A percentile compares a stretch with the other conserved stretches of the same genome.
Evolutionary conservation across 2,329 filamentous ascomycete genomes (phyloP).

Genomic region (Dactylonectria estremocensis): DNA sequence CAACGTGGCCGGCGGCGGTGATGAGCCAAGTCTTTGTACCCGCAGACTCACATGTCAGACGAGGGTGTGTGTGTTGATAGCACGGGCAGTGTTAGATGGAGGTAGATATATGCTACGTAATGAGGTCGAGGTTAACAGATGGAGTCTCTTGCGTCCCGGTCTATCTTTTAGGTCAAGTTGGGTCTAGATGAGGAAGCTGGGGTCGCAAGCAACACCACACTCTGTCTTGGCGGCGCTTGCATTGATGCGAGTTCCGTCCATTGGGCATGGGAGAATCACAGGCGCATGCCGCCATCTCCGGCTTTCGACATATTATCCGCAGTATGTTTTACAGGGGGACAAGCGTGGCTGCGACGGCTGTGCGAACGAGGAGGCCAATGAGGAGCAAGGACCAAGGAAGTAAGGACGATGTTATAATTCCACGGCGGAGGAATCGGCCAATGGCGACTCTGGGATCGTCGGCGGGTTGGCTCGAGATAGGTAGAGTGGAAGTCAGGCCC

Average conservation of each 20-base stretch:
- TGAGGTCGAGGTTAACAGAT: background rate
- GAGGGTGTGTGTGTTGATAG: background rate
- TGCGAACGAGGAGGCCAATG: conserved; percentile 12
- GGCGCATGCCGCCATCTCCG: conserved; percentile 1
- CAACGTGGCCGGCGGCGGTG: background rate
- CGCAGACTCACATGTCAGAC: background rate
- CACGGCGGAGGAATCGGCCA: conserved; percentile 10
- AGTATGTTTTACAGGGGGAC: background rate
- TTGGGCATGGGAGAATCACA: background rate
- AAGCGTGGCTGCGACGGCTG: background rate
- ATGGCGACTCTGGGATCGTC: background rate
- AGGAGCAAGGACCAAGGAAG: background rate
- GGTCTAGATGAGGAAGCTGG: conserved; percentile 28
- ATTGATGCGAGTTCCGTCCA: conserved; percentile 9
- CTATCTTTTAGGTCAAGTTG: background rate
- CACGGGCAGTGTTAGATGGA: background rate
- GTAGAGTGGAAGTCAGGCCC: background rate
- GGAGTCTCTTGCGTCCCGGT: conserved; percentile 3
- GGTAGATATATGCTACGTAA: conserved; percentile 3
- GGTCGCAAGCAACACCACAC: conserved; percentile 11
- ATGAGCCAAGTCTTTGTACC: background rate
- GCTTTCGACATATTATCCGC: background rate
- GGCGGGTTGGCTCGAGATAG: background rate
- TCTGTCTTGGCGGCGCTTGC: background rate
- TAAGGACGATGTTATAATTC: conserved; percentile 10